These are phyloP conservation scores for Kwoniella shivajii DNA, from an alignment of 1,284 basidiomycete species.

Conservation along the genomic window DNA sequence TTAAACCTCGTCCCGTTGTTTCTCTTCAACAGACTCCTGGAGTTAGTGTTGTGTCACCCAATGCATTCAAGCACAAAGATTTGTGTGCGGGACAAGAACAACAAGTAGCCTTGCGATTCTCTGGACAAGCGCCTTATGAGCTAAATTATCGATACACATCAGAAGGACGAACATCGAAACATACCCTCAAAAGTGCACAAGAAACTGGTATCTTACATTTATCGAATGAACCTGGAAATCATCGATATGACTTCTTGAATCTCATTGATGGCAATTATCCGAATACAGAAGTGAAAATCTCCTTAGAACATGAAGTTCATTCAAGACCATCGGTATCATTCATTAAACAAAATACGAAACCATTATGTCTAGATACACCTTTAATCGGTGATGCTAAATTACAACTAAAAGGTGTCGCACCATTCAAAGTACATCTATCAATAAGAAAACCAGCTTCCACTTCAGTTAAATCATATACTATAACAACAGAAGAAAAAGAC, in stretches of 20 bases:
- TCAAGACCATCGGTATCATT: constrained; percentile 76
- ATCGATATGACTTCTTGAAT: constrained; percentile 85
- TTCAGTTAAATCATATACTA: constrained; percentile 62
- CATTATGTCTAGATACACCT: constrained; percentile 69
- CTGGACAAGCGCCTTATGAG: constrained; percentile 82
- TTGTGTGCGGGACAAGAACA: constrained; percentile 80
- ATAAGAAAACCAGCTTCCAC: constrained; percentile 74
- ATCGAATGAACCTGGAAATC: constrained; percentile 74
- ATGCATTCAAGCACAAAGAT: constrained; percentile 65
- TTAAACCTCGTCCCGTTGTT: constrained; percentile 59
- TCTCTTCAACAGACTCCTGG: constrained; percentile 54
- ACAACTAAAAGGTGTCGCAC: constrained; percentile 76
- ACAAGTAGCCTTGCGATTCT: constrained; percentile 76
- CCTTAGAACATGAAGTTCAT: constrained; percentile 80
- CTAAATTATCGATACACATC: constrained; percentile 58
- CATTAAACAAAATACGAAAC: constrained; percentile 65
- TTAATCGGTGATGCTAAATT: constrained; percentile 64
- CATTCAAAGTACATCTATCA: constrained; percentile 75
- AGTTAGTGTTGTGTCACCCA: constrained; percentile 63
- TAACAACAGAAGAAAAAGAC: constrained; percentile 62
- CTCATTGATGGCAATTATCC: constrained; percentile 88
- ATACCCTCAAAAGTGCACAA: constrained; percentile 83
- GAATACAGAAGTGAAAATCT: constrained; percentile 55
- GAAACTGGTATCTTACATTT: constrained; percentile 79
- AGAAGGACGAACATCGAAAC: constrained; percentile 61